These are phyloP conservation scores for Boletus subparvulus DNA, from an alignment of 768 basidiomycete species.

Conservation along the genomic window DNA sequence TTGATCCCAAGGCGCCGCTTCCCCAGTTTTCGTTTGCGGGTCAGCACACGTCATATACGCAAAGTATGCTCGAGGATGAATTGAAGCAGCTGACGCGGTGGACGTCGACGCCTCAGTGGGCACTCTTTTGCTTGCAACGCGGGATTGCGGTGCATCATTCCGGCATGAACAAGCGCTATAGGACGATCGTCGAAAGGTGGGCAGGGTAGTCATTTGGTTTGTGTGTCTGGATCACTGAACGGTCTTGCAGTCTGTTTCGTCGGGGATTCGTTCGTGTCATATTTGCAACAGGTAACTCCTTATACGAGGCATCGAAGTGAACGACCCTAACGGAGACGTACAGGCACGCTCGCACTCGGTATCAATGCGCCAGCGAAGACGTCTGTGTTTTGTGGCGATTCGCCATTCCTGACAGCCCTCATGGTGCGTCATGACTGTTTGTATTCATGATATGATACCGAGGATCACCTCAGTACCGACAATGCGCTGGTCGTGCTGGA, in stretches of 20 bases:
- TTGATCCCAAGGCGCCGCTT: conserved; percentile 57
- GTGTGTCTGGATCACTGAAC: not conserved
- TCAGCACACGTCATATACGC: conserved; percentile 41
- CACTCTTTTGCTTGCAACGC: conserved; percentile 47
- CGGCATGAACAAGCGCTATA: conserved; percentile 65
- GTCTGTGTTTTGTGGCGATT: conserved; percentile 62
- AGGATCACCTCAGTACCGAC: conserved; percentile 51
- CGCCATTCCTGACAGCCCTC: conserved; percentile 57
- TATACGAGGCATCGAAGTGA: not conserved
- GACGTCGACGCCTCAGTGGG: conserved; percentile 42
- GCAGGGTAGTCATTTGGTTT: not conserved
- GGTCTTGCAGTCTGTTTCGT: conserved; percentile 45
- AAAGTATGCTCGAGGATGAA: conserved; percentile 49
- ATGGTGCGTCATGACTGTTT: conserved; percentile 41
- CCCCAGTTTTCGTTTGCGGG: conserved; percentile 62
- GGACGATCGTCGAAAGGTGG: conserved; percentile 57
- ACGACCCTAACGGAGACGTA: not conserved
- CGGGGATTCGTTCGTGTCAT: conserved; percentile 62
- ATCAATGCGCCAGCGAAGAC: conserved; percentile 76
- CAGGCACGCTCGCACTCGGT: conserved; percentile 68
- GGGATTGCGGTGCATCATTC: conserved; percentile 71
- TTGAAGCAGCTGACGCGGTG: conserved; percentile 37
- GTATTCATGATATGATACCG: not conserved
- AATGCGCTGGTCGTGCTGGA: conserved; percentile 73
- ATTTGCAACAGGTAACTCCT: conserved; percentile 58